Evolutionary conservation across 2,329 filamentous ascomycete species (phyloP), one percentile per base, ranked within the genome.

Genomic region (Ploettnerulaceae sp.): DNA sequence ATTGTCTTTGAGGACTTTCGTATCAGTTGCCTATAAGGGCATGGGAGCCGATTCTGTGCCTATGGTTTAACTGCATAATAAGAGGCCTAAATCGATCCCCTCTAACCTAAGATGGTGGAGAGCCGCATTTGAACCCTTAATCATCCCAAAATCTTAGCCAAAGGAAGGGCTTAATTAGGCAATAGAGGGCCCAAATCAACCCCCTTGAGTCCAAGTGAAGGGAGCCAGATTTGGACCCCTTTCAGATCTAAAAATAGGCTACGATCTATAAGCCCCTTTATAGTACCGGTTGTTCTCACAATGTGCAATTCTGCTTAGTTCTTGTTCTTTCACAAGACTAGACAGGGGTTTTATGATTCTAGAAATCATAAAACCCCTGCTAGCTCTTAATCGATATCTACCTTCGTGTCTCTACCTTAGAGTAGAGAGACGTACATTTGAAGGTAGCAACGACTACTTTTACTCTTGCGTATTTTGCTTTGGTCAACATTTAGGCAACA

Each of bases 191-290:
- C 38, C 11, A 33, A 42, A 42, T 43, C 33, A 18, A 20, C 29
- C 17, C 33, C 32, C 18, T 43, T 37, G 14, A 44, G 44, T 38
- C 31, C 22, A 39, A 43, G 34, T 40, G 15, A 21, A 33, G 21
- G 22, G 26, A 34, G 26, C n/a, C n/a, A n/a, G n/a, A n/a, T n/a
- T 48, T 44, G 25, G 40, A 38, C 39, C 15, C 34, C 21, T 17
- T 32, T 48, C 7, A 38, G 29, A 21, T 48, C 38, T 37, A 48
- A 48, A 48, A 44, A 45, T 42, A 48, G 40, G 21, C 29, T 18
- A 8, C 7, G 14, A 3, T 18, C 9, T 18, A 33, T 11, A 18
- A 33, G 31, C n/a, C 5, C 7, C n/a, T 33, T 33, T 33, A 33
- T 33, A 33, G 12, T 33, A 8, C 31, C 12, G 20, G 5, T 33